These are phyloP conservation scores for Ashbya aceris DNA, from an alignment of 1,139 yeast genomes.

Conservation along the genomic window DNA sequence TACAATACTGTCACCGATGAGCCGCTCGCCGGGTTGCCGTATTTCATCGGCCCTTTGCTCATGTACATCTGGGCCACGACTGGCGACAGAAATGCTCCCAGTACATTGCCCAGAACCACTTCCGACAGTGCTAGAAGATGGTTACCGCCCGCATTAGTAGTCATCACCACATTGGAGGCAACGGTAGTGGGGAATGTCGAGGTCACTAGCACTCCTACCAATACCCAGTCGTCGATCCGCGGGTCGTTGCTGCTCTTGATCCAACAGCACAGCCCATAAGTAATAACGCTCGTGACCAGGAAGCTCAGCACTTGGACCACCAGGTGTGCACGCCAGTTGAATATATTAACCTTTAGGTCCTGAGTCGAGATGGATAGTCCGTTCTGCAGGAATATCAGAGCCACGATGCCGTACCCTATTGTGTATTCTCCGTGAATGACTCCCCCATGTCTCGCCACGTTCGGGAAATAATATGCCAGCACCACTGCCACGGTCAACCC, in stretches of 20 bases:
- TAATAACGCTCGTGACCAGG: conserved; percentile 62
- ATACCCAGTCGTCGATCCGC: conserved; percentile 59
- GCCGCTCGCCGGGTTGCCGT: conserved; percentile 72
- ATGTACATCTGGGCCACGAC: conserved; percentile 67
- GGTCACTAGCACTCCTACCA: conserved; percentile 72
- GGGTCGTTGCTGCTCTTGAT: conserved; percentile 49
- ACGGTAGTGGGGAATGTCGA: conserved; percentile 89
- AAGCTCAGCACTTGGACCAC: conserved; percentile 62
- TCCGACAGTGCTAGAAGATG: conserved; percentile 72
- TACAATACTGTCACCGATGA: conserved; percentile 50
- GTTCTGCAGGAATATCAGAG: conserved; percentile 68
- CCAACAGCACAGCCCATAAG: conserved; percentile 55
- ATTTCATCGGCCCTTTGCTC: conserved; percentile 47
- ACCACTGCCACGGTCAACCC: conserved; percentile 63
- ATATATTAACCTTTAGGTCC: conserved; percentile 48
- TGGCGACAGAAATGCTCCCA: conserved; percentile 84
- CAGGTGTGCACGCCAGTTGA: conserved; percentile 75
- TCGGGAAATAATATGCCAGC: conserved; percentile 68
- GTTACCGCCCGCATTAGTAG: conserved; percentile 74
- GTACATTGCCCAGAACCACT: conserved; percentile 71
- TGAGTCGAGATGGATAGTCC: conserved; percentile 69
- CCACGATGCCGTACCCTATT: conserved; percentile 81
- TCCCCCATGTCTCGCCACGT: conserved; percentile 78
- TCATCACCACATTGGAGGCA: conserved; percentile 85
- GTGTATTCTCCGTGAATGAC: conserved; percentile 63